phyloP scores from a whole-genome alignment of 202 grass and related monocot genomes.

The Setaria viridis region DNA sequence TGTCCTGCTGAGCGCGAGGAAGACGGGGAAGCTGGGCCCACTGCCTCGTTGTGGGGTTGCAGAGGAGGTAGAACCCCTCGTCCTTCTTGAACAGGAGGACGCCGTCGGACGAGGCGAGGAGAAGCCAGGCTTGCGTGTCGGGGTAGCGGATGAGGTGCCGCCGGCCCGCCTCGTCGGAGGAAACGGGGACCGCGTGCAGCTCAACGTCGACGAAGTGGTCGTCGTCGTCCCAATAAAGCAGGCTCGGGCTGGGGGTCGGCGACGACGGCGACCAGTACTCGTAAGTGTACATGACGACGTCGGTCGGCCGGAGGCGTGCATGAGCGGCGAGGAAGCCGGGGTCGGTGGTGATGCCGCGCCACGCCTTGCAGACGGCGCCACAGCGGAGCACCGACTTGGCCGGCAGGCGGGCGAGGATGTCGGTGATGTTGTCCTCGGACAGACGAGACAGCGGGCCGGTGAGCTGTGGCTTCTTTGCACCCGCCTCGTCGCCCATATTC shows the following conservation, averaged over 20 bases:
- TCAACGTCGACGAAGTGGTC: background rate
- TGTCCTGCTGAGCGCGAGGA: too few species aligned
- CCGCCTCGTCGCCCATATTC: background rate
- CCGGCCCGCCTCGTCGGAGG: background rate
- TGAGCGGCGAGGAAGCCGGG: background rate
- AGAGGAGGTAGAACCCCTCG: background rate
- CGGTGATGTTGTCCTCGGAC: background rate
- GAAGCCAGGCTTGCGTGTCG: background rate
- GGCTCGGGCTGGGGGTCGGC: too few species aligned
- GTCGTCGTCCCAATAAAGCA: background rate
- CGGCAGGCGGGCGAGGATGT: background rate
- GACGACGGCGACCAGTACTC: background rate
- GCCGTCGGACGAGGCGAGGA: background rate
- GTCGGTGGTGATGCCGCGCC: background rate
- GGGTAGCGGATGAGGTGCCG: background rate
- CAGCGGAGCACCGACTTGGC: background rate
- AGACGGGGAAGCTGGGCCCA: too few species aligned
- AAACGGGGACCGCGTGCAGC: background rate
- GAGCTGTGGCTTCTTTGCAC: background rate
- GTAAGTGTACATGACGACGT: background rate
- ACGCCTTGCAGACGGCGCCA: background rate
- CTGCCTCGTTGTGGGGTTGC: background rate
- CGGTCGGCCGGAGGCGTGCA: background rate
- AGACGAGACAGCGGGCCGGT: background rate
- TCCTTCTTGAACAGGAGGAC: background rate